phyloP scores from a whole-genome alignment of 352 stramenopile species.

The Pythium angustatum region DNA sequence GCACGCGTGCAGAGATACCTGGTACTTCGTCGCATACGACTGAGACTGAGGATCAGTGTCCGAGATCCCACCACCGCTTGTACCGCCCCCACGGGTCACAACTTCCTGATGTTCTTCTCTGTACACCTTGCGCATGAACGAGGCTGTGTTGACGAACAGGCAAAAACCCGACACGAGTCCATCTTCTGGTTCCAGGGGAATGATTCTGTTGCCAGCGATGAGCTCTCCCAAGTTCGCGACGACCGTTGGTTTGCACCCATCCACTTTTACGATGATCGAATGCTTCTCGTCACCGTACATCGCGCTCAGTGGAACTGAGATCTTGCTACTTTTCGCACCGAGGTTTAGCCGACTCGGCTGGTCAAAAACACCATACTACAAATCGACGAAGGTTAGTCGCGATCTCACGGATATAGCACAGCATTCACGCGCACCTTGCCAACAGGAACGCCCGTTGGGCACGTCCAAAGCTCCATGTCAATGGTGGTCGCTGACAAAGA shows the following conservation, averaged over 20 bases:
- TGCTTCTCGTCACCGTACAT: constrained; percentile 81
- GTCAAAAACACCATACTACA: constrained; percentile 40
- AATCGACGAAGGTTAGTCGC: not conserved
- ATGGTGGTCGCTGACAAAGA: constrained; percentile 61
- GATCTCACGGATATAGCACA: not conserved
- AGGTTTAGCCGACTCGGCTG: constrained; percentile 48
- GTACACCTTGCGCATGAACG: constrained; percentile 87
- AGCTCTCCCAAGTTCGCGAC: constrained; percentile 73
- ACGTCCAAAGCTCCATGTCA: constrained; percentile 84
- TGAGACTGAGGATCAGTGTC: constrained; percentile 43
- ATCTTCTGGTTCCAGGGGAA: constrained; percentile 72
- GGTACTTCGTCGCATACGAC: constrained; percentile 87
- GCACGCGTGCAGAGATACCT: constrained; percentile 82
- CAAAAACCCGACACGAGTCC: constrained; percentile 66
- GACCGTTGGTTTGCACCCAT: constrained; percentile 81
- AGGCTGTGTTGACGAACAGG: constrained; percentile 81
- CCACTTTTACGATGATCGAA: constrained; percentile 83
- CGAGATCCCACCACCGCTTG: not conserved
- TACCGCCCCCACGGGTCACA: constrained; percentile 45
- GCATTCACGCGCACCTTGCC: constrained; percentile 43
- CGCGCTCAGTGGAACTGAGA: constrained; percentile 77
- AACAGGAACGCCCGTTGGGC: constrained; percentile 44
- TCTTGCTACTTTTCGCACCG: constrained; percentile 73
- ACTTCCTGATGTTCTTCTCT: constrained; percentile 83
- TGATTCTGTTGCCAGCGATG: constrained; percentile 58